phyloP scores from a whole-genome alignment of 805 yeast genomes.

The Wickerhamia fluorescens region DNA sequence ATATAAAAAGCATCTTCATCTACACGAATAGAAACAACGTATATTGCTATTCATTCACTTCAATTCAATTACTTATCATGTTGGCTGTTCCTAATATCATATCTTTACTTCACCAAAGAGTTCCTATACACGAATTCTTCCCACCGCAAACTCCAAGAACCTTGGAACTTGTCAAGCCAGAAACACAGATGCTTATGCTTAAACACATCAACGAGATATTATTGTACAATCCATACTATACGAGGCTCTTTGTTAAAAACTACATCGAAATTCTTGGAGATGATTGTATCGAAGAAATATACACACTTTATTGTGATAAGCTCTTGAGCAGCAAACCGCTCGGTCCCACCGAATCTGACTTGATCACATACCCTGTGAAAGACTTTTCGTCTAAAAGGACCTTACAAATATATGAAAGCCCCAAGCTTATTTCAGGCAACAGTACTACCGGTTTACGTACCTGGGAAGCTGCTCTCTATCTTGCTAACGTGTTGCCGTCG shows the following conservation, averaged over 20 bases:
- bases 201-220: slow-evolving; percentile 11
- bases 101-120: too few relatives aligned
- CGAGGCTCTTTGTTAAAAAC: slow-evolving; percentile 37
- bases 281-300: slow-evolving; percentile 35
- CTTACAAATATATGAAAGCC: slow-evolving; percentile 40
- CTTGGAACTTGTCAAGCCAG: not conserved
- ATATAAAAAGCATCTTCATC: too few relatives aligned
- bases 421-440: slow-evolving; percentile 56
- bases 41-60: too few relatives aligned
- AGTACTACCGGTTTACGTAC: slow-evolving; percentile 89
- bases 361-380: slow-evolving; percentile 26
- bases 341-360: slow-evolving; percentile 32
- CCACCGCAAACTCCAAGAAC: too few relatives aligned
- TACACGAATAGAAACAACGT: too few relatives aligned
- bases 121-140: too few relatives aligned
- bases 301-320: slow-evolving; percentile 30
- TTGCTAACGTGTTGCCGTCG: slow-evolving; percentile 48
- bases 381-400: slow-evolving; percentile 6
- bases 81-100: too few relatives aligned
- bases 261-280: slow-evolving; percentile 34
- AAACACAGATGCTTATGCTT: slow-evolving; percentile 1
- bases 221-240: slow-evolving; percentile 44
- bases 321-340: slow-evolving; percentile 26
- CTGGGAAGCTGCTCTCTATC: slow-evolving; percentile 84
- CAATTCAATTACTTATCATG: too few relatives aligned